phyloP scores from a whole-genome alignment of 768 basidiomycete species.

The Rossbeevera mucosa region DNA sequence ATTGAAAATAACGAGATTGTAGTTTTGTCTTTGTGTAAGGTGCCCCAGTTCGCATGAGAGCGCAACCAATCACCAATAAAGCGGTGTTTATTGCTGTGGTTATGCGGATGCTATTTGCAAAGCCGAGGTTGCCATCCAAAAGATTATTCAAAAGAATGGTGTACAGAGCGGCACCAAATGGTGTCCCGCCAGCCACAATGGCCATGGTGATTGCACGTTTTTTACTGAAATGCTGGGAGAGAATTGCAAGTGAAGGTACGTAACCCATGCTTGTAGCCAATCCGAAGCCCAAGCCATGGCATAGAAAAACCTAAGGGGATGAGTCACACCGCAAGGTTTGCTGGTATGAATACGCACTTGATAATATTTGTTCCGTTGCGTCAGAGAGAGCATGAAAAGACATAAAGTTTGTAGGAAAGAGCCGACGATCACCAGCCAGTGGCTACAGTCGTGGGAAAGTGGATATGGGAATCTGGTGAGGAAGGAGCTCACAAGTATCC shows the following conservation, averaged over 20 bases:
- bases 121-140: slow-evolving; percentile 25
- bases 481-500: slow-evolving; percentile 43
- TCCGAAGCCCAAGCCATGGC: slow-evolving; percentile 40
- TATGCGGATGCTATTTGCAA: slow-evolving; percentile 41
- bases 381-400: slow-evolving; percentile 43
- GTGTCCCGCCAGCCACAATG: slow-evolving; percentile 35
- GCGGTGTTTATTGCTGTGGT: slow-evolving; percentile 40
- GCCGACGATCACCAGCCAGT: slow-evolving; percentile 42
- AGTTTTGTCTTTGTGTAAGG: slow-evolving; percentile 17
- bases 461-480: not conserved
- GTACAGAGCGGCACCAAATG: slow-evolving; percentile 22
- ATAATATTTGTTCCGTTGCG: slow-evolving; percentile 30
- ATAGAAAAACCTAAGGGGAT: slow-evolving; percentile 35
- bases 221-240: slow-evolving; percentile 43
- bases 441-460: slow-evolving; percentile 21
- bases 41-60: slow-evolving; percentile 38
- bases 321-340: slow-evolving; percentile 18
- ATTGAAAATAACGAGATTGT: slow-evolving; percentile 11
- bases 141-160: slow-evolving; percentile 30
- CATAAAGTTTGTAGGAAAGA: slow-evolving; percentile 39
- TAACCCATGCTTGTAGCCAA: slow-evolving; percentile 37
- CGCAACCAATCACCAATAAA: slow-evolving; percentile 32
- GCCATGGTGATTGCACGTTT: slow-evolving; percentile 41
- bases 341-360: slow-evolving; percentile 28
- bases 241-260: slow-evolving; percentile 41